Conservation (phyloP, 805 yeast species). For the Yarrowia keelungensis region DNA sequence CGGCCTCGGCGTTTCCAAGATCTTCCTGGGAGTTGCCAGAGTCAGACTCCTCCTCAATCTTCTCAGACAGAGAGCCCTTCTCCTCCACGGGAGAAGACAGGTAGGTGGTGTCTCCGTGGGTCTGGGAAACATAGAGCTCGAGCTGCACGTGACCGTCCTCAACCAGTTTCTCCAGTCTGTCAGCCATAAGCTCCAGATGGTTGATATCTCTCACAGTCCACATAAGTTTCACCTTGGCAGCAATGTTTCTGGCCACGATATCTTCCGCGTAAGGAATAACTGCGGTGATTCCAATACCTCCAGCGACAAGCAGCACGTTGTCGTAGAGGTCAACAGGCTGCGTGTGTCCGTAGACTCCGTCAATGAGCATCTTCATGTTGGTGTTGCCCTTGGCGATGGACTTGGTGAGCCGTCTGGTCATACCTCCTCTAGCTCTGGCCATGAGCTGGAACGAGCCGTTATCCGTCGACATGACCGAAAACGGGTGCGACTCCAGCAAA, state of each 20-base stretch:
- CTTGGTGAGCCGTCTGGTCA: slow-evolving; percentile 55
- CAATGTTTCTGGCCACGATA: slow-evolving; percentile 42
- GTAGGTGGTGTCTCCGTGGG: slow-evolving; percentile 9
- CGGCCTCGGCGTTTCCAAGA: slow-evolving; percentile 11
- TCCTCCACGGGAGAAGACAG: slow-evolving; percentile 13
- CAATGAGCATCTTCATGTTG: slow-evolving; percentile 57
- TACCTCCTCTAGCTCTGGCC: slow-evolving; percentile 61
- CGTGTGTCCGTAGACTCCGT: slow-evolving; percentile 66
- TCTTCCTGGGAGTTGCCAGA: slow-evolving; percentile 10
- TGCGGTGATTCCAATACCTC: slow-evolving; percentile 72
- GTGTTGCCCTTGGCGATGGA: slow-evolving; percentile 48
- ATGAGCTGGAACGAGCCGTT: slow-evolving; percentile 57
- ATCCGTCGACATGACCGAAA: slow-evolving; percentile 57
- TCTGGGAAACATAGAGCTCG: slow-evolving; percentile 38
- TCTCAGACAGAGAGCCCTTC: slow-evolving; percentile 2
- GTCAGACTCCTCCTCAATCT: slow-evolving; percentile 10
- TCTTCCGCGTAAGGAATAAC: slow-evolving; percentile 56
- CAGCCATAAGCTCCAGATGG: slow-evolving; percentile 42
- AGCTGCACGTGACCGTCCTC: slow-evolving; percentile 46
- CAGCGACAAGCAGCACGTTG: slow-evolving; percentile 61
- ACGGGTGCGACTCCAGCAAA: slow-evolving; percentile 75
- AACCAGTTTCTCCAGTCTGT: slow-evolving; percentile 44
- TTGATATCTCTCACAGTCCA: slow-evolving; percentile 46
- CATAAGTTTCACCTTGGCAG: slow-evolving; percentile 44
- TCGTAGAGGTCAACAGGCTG: slow-evolving; percentile 58